phyloP scores from a whole-genome alignment of 257 asterid genomes.

The Craterostigma plantagineum region DNA sequence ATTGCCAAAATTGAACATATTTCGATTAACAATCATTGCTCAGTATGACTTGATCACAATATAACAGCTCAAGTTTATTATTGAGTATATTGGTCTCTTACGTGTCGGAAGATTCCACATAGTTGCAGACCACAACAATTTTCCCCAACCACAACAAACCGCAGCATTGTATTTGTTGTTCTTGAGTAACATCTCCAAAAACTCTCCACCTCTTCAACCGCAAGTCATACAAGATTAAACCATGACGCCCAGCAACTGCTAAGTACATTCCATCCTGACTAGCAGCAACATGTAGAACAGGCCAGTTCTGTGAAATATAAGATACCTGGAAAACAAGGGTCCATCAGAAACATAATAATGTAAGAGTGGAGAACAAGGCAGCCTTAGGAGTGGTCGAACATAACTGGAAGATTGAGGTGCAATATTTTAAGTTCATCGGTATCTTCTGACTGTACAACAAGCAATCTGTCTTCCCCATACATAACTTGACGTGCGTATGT shows the following conservation, averaged over 20 bases:
- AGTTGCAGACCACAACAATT: constrained; percentile 94
- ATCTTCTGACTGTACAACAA: constrained; percentile 94
- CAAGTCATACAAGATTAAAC: constrained; percentile 85
- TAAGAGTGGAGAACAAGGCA: constrained; percentile 6
- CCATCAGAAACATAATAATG: constrained; percentile 19
- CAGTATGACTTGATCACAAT: too few relatives aligned
- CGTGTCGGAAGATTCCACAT: constrained; percentile 61
- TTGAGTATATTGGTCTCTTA: constrained; percentile 35
- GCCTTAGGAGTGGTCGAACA: constrained; percentile 14
- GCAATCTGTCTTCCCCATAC: constrained; percentile 94
- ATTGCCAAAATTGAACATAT: too few relatives aligned
- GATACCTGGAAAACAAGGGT: constrained; percentile 53
- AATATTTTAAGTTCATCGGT: constrained; percentile 85
- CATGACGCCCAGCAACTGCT: constrained; percentile 96
- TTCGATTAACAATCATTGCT: too few relatives aligned
- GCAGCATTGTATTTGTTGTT: constrained; percentile 91
- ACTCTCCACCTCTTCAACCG: constrained; percentile 89
- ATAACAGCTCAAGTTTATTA: too few relatives aligned
- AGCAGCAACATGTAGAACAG: constrained; percentile 93
- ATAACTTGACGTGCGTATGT: constrained; percentile 91
- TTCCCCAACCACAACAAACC: constrained; percentile 97
- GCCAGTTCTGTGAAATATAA: constrained; percentile 97
- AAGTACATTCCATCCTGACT: constrained; percentile 97
- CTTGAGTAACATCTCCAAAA: constrained; percentile 96
- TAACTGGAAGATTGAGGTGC: constrained; percentile 98